Evolutionary conservation across 148 eudicot genomes (phyloP).

Genomic region (Salicornia ramosissima): DNA sequence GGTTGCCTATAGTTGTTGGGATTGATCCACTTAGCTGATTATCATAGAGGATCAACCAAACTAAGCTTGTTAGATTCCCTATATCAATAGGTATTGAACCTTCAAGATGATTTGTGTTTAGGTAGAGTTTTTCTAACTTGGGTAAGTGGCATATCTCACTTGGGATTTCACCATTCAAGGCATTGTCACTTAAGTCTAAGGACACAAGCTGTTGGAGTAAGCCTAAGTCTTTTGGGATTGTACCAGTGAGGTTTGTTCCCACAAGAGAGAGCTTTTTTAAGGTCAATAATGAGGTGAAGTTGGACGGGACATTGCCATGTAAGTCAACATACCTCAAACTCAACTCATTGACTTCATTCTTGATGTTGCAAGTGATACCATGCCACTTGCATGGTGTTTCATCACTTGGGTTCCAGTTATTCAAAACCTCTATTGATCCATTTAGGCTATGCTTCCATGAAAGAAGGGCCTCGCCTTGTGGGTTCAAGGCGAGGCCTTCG

Average conservation of each 20-base stretch:
- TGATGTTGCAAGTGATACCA: conserved; percentile 57
- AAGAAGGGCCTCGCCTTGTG: conserved; percentile 70
- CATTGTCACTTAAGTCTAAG: conserved; percentile 77
- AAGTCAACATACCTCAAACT: conserved; percentile 59
- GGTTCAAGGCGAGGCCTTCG: conserved; percentile 36
- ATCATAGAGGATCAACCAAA: conserved; percentile 53
- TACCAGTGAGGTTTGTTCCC: conserved; percentile 68
- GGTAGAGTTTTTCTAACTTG: conserved; percentile 48
- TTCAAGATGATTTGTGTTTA: conserved; percentile 59
- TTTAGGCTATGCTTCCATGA: conserved; percentile 56
- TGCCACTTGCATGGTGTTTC: conserved; percentile 64
- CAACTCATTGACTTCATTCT: conserved; percentile 52
- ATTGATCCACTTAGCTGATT: conserved; percentile 74
- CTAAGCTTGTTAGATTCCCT: conserved; percentile 55
- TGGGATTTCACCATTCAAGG: conserved; percentile 69
- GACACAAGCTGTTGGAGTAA: conserved; percentile 29
- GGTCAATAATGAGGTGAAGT: conserved; percentile 44
- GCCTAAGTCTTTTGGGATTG: conserved; percentile 55
- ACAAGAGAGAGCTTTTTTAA: conserved; percentile 46
- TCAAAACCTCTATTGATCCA: conserved; percentile 42
- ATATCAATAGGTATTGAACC: conserved; percentile 55
- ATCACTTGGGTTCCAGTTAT: conserved; percentile 48
- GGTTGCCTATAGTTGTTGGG: conserved; percentile 58
- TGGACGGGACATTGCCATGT: conserved; percentile 49
- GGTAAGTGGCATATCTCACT: conserved; percentile 38